Conservation (phyloP, 306 rosid genomes). For the Malus sylvestris region DNA sequence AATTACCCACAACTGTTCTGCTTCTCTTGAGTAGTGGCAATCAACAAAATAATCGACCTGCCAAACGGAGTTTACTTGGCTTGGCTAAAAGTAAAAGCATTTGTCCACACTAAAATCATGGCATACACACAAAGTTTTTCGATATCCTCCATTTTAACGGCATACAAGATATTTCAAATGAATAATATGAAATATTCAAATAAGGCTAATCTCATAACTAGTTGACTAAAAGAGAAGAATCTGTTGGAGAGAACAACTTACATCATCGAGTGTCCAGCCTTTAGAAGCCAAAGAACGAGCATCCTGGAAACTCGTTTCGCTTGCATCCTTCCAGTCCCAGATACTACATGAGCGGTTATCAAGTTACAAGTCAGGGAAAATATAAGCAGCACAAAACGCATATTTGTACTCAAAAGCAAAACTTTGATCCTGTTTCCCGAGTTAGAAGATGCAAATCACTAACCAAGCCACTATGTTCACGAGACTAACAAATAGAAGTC, state of each 20-base stretch:
- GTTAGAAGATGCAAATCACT: background rate
- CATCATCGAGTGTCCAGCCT: constrained; percentile 58
- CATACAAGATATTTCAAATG: background rate
- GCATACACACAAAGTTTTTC: background rate
- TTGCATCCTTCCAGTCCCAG: constrained; percentile 82
- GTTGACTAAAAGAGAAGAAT: background rate
- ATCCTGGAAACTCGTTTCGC: constrained; percentile 58
- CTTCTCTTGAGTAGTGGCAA: constrained; percentile 69
- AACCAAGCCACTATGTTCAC: background rate
- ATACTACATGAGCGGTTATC: constrained; percentile 30
- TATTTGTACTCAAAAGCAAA: background rate
- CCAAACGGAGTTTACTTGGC: constrained; percentile 12
- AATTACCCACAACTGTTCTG: constrained; percentile 61
- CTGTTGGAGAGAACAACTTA: constrained; percentile 28
- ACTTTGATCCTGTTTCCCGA: background rate
- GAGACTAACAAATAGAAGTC: background rate
- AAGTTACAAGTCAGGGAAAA: constrained; percentile 9
- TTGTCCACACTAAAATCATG: background rate
- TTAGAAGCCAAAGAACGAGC: constrained; percentile 75
- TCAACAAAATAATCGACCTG: constrained; percentile 89
- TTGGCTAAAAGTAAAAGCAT: background rate
- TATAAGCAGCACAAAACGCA: background rate
- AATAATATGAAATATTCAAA: background rate
- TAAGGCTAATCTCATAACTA: background rate
- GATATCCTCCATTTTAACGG: background rate